Base-by-base conservation (phyloP, 2,329 filamentous ascomycete species). In the Phyllosticta citribraziliensis region DNA sequence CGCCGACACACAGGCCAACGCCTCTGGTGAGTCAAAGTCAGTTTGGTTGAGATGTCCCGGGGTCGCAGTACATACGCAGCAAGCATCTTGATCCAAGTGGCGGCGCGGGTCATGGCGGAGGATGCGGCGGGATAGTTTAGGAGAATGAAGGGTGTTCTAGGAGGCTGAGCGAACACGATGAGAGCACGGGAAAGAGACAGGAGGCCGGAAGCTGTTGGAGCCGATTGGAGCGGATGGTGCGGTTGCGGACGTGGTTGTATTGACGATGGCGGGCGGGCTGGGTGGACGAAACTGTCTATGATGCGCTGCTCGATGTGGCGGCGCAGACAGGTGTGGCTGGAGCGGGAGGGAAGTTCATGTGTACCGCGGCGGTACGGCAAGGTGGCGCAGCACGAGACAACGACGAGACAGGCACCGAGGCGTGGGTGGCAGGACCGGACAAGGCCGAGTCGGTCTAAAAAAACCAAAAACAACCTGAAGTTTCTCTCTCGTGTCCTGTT, bases 1-100 rank as follows among this genome's bases (percentile, higher is more conserved):
- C 94, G 58, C 94, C 94, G 63, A 97, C 81, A 69, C 85, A 87
- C 67, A 94, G 80, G 55, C 80, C 75, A 52, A 79, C 80, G 67
- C 89, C 89, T 63, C 92, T 97, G 68, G 52, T 5, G 50, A 56
- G 63, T 74, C 58, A 72, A 66, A 63, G 53, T 50, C 52, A 56
- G 47, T 19, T 14, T 47, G 55, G 17, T 22, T 27, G 20, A n/a
- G 20, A 12, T 2, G 20, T 24, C 24, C 22, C 53, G 55, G 50
- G 60, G 52, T 55, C 58, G 58, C 52, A 54, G 27, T 52, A 66
- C 70, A 56, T 67, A 73, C 89, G 80, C 84, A 58, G 78, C 76
- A 5, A 87, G 67, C 83, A 93, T 89, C 77, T 94, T 94, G 64
- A 83, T 65, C 75, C 79, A 83, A 56, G 77, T 76, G 64, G 69